Percentiles rank a stretch among this genome's conserved stretches.
Conservation (phyloP, 176 grass and related monocot species). For the Oryza nivara region DNA sequence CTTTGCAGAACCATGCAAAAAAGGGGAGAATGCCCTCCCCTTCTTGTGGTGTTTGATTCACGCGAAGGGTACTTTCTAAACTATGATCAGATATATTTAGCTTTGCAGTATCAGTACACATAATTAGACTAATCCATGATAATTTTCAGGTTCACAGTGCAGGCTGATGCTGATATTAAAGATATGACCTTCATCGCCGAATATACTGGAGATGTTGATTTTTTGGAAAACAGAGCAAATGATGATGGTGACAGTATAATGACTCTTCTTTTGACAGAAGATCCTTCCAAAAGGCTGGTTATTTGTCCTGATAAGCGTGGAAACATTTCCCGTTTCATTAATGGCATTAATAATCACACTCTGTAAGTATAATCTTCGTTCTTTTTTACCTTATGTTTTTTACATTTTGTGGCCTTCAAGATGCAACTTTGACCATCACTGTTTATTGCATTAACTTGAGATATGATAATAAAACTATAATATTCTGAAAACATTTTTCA, state of each 20-base stretch:
- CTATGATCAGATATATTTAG: constrained; percentile 12
- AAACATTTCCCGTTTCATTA: constrained; percentile 83
- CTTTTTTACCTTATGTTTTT: neutral
- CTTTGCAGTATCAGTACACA: constrained; percentile 15
- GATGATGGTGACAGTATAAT: constrained; percentile 90
- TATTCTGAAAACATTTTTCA: neutral
- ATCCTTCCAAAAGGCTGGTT: constrained; percentile 67
- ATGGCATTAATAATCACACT: constrained; percentile 90
- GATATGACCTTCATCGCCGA: constrained; percentile 84
- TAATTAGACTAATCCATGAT: constrained; percentile 21
- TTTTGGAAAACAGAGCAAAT: constrained; percentile 60
- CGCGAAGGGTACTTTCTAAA: constrained; percentile 62
- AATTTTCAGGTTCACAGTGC: constrained; percentile 80
- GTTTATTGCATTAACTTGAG: neutral
- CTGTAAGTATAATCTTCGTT: constrained; percentile 53
- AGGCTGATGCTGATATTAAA: constrained; percentile 82
- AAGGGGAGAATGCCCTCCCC: constrained; percentile 86
- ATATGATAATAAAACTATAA: neutral
- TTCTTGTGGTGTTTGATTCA: constrained; percentile 81
- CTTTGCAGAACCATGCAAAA: constrained; percentile 72
- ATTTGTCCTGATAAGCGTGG: constrained; percentile 85
- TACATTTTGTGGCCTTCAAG: neutral
- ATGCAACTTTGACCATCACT: neutral
- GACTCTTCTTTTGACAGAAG: constrained; percentile 67
- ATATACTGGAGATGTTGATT: constrained; percentile 90